These are phyloP conservation scores for Lentinula edodes DNA, from an alignment of 768 basidiomycete species.

Conservation along the genomic window DNA sequence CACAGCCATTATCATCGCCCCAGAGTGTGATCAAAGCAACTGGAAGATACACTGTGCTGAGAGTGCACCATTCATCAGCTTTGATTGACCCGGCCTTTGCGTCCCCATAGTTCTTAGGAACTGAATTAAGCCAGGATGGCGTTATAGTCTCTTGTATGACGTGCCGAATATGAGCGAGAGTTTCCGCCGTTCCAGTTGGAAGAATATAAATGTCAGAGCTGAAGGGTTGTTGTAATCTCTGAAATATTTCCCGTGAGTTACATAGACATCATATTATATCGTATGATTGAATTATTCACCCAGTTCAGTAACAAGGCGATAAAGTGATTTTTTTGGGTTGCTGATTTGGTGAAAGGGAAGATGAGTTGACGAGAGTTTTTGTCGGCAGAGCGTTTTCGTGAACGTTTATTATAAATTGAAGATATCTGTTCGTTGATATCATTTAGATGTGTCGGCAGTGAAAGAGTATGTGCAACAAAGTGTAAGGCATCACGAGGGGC, in stretches of 20 bases:
- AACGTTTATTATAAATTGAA: too few species aligned
- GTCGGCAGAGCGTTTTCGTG: background rate
- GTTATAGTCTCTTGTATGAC: conserved; percentile 17
- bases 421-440: background rate
- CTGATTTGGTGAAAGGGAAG: too few species aligned
- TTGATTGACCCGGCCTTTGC: conserved; percentile 27
- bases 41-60: conserved; percentile 26
- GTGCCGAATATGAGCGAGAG: conserved; percentile 12
- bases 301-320: conserved; percentile 1
- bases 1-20: conserved; percentile 11
- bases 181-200: background rate
- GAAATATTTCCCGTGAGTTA: too few species aligned
- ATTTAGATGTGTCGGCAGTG: background rate
- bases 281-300: too few species aligned
- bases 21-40: conserved; percentile 28
- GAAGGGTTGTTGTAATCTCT: background rate
- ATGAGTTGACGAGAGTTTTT: background rate
- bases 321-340: conserved; percentile 5
- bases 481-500: background rate
- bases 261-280: too few species aligned
- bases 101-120: conserved; percentile 23
- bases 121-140: conserved; percentile 22
- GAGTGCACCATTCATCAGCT: conserved; percentile 28
- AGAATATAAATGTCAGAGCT: background rate
- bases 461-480: background rate